Conservation (phyloP, 192 early-diverging fungal genomes). For the Gonapodya sp. region DNA sequence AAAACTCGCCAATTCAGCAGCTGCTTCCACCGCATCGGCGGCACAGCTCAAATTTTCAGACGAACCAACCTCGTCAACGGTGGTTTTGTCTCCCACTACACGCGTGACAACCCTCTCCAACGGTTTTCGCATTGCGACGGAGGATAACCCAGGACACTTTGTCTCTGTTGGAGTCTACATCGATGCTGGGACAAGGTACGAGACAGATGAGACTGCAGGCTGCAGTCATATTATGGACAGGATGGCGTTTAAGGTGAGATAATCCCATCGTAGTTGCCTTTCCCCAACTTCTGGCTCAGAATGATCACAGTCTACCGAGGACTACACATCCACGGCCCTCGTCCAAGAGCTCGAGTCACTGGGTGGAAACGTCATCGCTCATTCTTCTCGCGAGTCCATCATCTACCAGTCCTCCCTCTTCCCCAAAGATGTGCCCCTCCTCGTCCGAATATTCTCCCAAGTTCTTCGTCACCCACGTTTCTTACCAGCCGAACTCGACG, state of each 20-base stretch:
- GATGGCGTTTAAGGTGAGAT: conserved; percentile 77
- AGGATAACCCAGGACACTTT: conserved; percentile 80
- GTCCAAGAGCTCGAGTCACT: conserved; percentile 70
- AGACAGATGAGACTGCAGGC: conserved; percentile 57
- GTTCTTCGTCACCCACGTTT: conserved; percentile 70
- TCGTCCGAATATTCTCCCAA: conserved; percentile 68
- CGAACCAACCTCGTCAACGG: neutral
- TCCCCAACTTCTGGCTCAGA: no score
- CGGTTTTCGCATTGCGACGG: conserved; percentile 77
- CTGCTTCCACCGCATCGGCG: neutral
- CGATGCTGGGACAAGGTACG: conserved; percentile 82
- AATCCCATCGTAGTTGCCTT: no score
- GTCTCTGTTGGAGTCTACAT: conserved; percentile 80
- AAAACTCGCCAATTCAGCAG: neutral
- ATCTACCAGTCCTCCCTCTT: conserved; percentile 93
- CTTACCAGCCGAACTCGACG: conserved; percentile 66
- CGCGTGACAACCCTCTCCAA: conserved; percentile 73
- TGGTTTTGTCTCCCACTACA: neutral
- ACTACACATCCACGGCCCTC: conserved; percentile 56
- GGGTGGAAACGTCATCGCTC: conserved; percentile 84
- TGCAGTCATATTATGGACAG: conserved; percentile 81
- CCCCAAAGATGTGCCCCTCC: conserved; percentile 61
- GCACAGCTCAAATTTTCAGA: neutral
- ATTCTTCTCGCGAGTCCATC: conserved; percentile 83
- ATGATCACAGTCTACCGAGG: conserved; percentile 47